These are phyloP conservation scores for Rhizopogon sp. DNA, from an alignment of 768 basidiomycete genomes.

Conservation along the genomic window DNA sequence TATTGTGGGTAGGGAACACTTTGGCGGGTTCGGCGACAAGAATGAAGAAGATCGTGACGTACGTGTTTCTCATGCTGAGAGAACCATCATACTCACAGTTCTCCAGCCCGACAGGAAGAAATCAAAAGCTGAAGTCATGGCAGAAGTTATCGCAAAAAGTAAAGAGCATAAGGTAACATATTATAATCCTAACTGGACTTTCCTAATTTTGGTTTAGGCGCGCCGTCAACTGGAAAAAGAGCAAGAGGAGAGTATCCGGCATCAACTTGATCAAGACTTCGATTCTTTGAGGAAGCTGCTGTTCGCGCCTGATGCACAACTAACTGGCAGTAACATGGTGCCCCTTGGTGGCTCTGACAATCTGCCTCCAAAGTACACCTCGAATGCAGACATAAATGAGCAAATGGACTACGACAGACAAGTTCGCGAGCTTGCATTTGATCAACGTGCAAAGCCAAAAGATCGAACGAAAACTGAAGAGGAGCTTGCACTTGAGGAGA, in stretches of 20 bases:
- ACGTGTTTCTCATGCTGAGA: conserved; percentile 15
- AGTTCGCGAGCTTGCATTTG: conserved; percentile 90
- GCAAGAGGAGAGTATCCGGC: conserved; percentile 78
- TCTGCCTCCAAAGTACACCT: background rate
- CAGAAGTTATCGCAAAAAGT: conserved; percentile 95
- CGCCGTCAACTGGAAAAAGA: conserved; percentile 87
- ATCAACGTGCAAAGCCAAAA: conserved; percentile 89
- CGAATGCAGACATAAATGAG: conserved; percentile 22
- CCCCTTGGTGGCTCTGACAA: conserved; percentile 21
- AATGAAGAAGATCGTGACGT: conserved; percentile 51
- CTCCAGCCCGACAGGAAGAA: conserved; percentile 80
- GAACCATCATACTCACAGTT: background rate
- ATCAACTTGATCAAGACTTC: conserved; percentile 86
- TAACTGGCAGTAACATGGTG: conserved; percentile 33
- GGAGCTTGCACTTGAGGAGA: conserved; percentile 85
- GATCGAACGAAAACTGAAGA: conserved; percentile 96
- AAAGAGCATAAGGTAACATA: conserved; percentile 83
- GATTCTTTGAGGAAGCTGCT: conserved; percentile 74
- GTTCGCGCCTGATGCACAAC: conserved; percentile 47
- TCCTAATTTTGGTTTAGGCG: conserved; percentile 40
- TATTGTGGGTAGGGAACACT: conserved; percentile 67
- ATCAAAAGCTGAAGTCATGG: conserved; percentile 94
- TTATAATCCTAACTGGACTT: background rate
- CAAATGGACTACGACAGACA: conserved; percentile 85
- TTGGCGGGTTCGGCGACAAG: conserved; percentile 82